Base-by-base conservation (phyloP, 169 alveolate genomes). In the Plasmodium berghei region DNA sequence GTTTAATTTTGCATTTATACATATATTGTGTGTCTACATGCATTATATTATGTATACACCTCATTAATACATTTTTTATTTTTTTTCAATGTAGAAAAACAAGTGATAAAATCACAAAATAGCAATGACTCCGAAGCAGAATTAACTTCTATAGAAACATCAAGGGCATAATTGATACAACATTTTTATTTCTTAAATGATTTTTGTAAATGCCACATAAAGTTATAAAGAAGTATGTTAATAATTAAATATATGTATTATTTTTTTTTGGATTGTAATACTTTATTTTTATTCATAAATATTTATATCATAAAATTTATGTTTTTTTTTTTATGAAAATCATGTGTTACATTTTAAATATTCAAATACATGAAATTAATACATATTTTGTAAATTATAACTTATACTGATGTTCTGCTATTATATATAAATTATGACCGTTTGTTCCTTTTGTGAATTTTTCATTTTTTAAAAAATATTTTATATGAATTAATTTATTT, bases 121-220 rank as follows among this genome's bases (percentile, higher is more conserved):
- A 72, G 42, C n/a, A 72, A 55, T 14, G 87, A 58, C 45, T 59
- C 73, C 34, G 87, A 73, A 26, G 63, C 62, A 69, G 87, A 73
- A 48, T 24, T 73, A 4, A 73, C 87, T 8, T 58, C 40, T 46
- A 72, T 48, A 22, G 87, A 73, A 24, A 73, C 61, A 59, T 34
- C 45, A 71, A 71, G 54, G 2, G 72, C 77, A 26, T 45, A 66
- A 66, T 66, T 40, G 16, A 42, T n/a, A 26, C 20, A 20, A 9
- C n/a, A 20, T 4, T 10, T 26, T 49, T 49, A n/a, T 52, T 20
- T 49, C 1, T 55, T 72, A 10, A 54, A 5, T 18, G 9, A 16
- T 72, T 55, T 55, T 28, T 40, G 28, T 72, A 52, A 48, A 28
- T 12, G 14, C 42, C 18, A 14, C 54, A 9, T 24, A 10, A 22